Conservation (phyloP, 441 rosid genomes). For the Isatis lusitanica region DNA sequence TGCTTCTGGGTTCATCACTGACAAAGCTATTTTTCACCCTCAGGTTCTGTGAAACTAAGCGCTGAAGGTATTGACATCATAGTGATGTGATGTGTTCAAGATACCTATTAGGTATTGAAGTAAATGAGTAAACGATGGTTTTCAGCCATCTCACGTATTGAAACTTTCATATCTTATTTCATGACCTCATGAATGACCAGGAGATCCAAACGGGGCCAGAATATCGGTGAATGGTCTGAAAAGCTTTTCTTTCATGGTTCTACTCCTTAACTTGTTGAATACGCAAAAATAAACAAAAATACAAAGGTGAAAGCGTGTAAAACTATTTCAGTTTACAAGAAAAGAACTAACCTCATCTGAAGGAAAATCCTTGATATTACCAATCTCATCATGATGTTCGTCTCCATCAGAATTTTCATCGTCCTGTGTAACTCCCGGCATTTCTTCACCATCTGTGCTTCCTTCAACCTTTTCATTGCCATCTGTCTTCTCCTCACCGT, state of each 20-base stretch:
- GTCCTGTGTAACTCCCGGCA: constrained; percentile 35
- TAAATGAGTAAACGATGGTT: background rate
- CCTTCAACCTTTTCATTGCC: constrained; percentile 40
- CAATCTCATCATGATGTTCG: constrained; percentile 46
- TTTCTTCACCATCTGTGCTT: constrained; percentile 39
- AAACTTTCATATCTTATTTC: background rate
- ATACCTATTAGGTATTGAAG: background rate
- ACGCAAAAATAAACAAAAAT: background rate
- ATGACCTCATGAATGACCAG: constrained; percentile 1
- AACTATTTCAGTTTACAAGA: constrained; percentile 19
- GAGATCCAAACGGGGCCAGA: background rate
- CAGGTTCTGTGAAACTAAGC: too few species aligned
- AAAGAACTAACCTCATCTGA: constrained; percentile 55
- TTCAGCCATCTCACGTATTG: background rate
- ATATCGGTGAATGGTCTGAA: background rate
- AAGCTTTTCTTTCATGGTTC: constrained; percentile 1
- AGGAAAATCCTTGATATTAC: constrained; percentile 53
- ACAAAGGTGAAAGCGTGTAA: constrained; percentile 3
- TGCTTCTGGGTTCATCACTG: too few species aligned
- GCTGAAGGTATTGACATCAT: background rate
- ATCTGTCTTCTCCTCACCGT: constrained; percentile 42
- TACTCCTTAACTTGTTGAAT: background rate
- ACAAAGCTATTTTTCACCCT: too few species aligned
- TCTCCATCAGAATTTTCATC: constrained; percentile 42
- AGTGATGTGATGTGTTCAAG: background rate